Evolutionary conservation across 2,329 filamentous ascomycete genomes (phyloP).

Genomic region (Lachnellula subtilissima): DNA sequence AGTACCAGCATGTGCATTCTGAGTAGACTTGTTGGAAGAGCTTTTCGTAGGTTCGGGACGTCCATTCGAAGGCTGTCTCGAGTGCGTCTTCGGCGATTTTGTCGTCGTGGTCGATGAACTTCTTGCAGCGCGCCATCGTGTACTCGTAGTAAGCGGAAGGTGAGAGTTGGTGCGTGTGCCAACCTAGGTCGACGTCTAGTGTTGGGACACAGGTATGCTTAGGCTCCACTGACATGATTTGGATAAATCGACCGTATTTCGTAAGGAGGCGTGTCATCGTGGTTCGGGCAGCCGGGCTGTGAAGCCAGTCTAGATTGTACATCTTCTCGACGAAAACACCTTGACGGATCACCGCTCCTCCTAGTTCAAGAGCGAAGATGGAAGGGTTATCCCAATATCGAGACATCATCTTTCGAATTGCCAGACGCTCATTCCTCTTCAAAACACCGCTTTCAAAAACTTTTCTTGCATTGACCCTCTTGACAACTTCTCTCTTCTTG

Average conservation of each 20-base stretch:
- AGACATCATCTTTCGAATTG: slow-evolving; percentile 63
- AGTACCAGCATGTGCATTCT: slow-evolving; percentile 81
- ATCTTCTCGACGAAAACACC: slow-evolving; percentile 68
- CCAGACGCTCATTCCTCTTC: slow-evolving; percentile 35
- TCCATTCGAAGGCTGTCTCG: slow-evolving; percentile 65
- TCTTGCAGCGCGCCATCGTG: slow-evolving; percentile 42
- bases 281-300: slow-evolving; percentile 57
- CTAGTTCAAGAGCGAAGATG: slow-evolving; percentile 60
- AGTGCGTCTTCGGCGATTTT: slow-evolving; percentile 69
- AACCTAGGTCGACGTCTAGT: slow-evolving; percentile 68
- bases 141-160: slow-evolving; percentile 59
- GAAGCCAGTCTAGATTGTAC: slow-evolving; percentile 72
- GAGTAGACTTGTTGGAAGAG: slow-evolving; percentile 63
- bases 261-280: slow-evolving; percentile 61
- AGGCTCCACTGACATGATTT: slow-evolving; percentile 48
- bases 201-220: slow-evolving; percentile 59
- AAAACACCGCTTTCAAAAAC: slow-evolving; percentile 21
- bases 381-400: slow-evolving; percentile 66
- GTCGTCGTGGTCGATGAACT: slow-evolving; percentile 78
- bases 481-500: slow-evolving; percentile 34
- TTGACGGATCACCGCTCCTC: slow-evolving; percentile 61
- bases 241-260: slow-evolving; percentile 63
- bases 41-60: slow-evolving; percentile 63
- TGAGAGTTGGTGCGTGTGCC: slow-evolving; percentile 73
- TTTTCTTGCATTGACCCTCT: slow-evolving; percentile 35